phyloP scores from a whole-genome alignment of 2,329 filamentous ascomycete genomes.

The Dactylellina drechsleri region DNA sequence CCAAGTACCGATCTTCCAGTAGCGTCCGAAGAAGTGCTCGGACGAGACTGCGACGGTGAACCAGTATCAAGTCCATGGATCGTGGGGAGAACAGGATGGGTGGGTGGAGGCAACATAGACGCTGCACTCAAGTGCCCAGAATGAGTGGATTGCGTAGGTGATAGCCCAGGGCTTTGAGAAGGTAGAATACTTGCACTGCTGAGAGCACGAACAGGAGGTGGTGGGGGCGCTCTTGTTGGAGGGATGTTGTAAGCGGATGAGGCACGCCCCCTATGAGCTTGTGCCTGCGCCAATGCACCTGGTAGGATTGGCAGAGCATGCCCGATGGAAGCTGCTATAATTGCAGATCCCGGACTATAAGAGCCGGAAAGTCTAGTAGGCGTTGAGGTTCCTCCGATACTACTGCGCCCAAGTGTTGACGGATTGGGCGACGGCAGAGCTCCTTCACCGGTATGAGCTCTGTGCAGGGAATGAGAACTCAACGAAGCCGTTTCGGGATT shows the following conservation, averaged over 20 bases:
- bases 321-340: conserved; percentile 42
- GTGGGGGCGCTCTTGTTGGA: conserved; percentile 42
- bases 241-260: conserved; percentile 46
- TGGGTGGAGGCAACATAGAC: conserved; percentile 11
- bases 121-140: conserved; percentile 22
- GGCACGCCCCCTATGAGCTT: conserved; percentile 40
- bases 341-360: conserved; percentile 42
- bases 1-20: conserved; percentile 42
- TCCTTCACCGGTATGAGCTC: conserved; percentile 37
- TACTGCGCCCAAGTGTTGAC: conserved; percentile 38
- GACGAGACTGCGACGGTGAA: conserved; percentile 45
- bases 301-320: conserved; percentile 48
- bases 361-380: conserved; percentile 49
- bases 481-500: conserved; percentile 43
- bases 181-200: conserved; percentile 32
- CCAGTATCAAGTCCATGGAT: conserved; percentile 44
- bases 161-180: conserved; percentile 30
- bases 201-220: conserved; percentile 45
- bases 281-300: conserved; percentile 31
- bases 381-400: conserved; percentile 33
- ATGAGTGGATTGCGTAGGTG: conserved; percentile 44
- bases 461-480: conserved; percentile 45
- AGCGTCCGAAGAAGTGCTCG: conserved; percentile 42
- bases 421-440: conserved; percentile 37
- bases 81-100: conserved; percentile 16